Evolutionary conservation across 805 yeast species (phyloP), one percentile per base, ranked within the genome.

Genomic region (Saccharomycopsis oosterbeekiorum): DNA sequence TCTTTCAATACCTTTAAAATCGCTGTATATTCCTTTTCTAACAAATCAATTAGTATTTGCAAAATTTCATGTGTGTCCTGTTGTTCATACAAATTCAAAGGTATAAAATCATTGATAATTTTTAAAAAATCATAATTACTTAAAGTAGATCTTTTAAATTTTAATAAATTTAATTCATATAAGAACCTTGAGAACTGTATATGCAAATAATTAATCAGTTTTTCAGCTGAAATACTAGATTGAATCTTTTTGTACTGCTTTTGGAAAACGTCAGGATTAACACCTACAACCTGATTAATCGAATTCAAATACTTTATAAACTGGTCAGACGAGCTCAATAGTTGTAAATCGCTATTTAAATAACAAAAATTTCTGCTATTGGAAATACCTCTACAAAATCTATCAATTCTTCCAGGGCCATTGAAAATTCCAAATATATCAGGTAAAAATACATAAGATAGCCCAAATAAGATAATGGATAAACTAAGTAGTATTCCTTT

Each of bases 21-120:
- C 54, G 72, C 73, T 10, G 75, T 67, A 65, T 81, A 78, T 69
- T 93, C 97, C 60, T 78, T 79, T 58, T 86, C 84, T 58, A 94
- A 75, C 0, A 93, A 85, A 68, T 92, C 96, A 24, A 93, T 74
- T 21, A 92, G 78, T 59, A 89, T 73, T 70, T 90, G 96, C 37
- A 93, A 80, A 65, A 94, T 77, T 69, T 93, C 99, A 68, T 94
- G 97, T 0, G 98, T 97, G 74, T 93, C 99, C 69, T 93, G 96
- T 71, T 94, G 99, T 68, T 93, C 98, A 9, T 47, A 47, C 10
- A 47, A 8, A 21, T 47, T 47, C n/a, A 47, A 47, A 24, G 26
- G 53, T 12, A 47, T 21, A 24, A 11, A 6, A 11, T 21, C 21
- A 21, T 47, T 47, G 58, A 94, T 73, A 11, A 83, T 85, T 59